Conservation (phyloP, 176 grass and related monocot genomes). For the Phoenix roebelenii region DNA sequence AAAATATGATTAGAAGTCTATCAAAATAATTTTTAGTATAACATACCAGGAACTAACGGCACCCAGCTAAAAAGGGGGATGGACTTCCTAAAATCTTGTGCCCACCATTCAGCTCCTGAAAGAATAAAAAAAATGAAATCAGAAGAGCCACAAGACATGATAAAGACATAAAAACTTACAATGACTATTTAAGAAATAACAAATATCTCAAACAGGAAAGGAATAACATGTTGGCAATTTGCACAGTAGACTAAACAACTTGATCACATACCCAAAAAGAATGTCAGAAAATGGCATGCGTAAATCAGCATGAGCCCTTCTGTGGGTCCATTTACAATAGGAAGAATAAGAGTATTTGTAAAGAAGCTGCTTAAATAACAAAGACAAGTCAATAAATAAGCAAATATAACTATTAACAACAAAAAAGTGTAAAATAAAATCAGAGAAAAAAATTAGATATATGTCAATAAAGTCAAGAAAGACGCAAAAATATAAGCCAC, state of each 20-base stretch:
- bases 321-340: slow-evolving; percentile 84
- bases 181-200: too few relatives aligned
- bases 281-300: slow-evolving; percentile 80
- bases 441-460: too few relatives aligned
- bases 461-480: too few relatives aligned
- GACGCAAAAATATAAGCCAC: too few relatives aligned
- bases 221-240: too few relatives aligned
- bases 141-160: background rate
- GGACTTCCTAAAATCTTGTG: slow-evolving; percentile 86
- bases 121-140: slow-evolving; percentile 14
- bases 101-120: slow-evolving; percentile 99
- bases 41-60: slow-evolving; percentile 68
- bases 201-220: too few relatives aligned
- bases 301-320: slow-evolving; percentile 98
- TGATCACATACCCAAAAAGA: slow-evolving; percentile 17
- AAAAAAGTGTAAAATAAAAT: too few relatives aligned
- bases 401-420: too few relatives aligned
- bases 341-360: slow-evolving; percentile 93
- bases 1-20: too few relatives aligned
- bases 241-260: too few relatives aligned
- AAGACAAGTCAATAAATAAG: slow-evolving; percentile 8
- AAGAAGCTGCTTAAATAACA: slow-evolving; percentile 56
- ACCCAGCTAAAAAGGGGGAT: slow-evolving; percentile 76
- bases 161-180: background rate
- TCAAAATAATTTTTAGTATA: background rate